phyloP scores from a whole-genome alignment of 202 grass and related monocot genomes.

The Panicum hallii region DNA sequence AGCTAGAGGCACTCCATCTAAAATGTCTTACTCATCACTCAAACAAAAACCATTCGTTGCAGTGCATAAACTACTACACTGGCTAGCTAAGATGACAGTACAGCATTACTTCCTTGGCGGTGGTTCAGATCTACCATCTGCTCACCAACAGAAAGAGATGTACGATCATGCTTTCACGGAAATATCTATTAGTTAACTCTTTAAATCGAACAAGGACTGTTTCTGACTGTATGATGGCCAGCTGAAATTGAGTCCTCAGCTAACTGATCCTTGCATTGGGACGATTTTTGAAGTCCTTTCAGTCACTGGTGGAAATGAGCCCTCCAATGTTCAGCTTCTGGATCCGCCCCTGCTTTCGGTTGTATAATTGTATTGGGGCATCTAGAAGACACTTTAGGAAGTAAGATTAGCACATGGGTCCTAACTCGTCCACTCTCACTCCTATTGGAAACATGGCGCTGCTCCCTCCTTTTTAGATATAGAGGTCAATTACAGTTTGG shows the following conservation, averaged over 20 bases:
- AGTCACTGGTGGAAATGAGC: no score
- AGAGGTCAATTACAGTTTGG: slow-evolving; percentile 38
- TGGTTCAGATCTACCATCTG: slow-evolving; percentile 37
- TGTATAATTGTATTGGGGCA: no score
- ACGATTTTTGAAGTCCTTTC: no score
- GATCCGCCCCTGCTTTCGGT: no score
- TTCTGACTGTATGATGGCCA: neutral
- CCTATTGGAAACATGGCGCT: neutral
- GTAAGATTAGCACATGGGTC: neutral
- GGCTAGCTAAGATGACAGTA: slow-evolving; percentile 34
- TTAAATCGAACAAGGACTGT: neutral
- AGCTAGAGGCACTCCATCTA: neutral
- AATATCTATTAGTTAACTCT: neutral
- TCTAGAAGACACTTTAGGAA: no score
- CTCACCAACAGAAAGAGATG: slow-evolving; percentile 46
- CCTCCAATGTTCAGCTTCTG: no score
- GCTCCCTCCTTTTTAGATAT: slow-evolving; percentile 37
- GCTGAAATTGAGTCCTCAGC: no score
- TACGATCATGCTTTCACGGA: slow-evolving; percentile 10
- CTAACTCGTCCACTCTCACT: slow-evolving; percentile 27
- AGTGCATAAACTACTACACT: slow-evolving; percentile 6
- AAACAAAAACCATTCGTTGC: neutral
- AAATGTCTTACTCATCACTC: slow-evolving; percentile 11
- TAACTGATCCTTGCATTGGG: no score
- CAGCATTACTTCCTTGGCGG: slow-evolving; percentile 7